A percentile compares a stretch with the other conserved stretches of the same genome.
These are phyloP conservation scores for Penicillium sp. DNA, from an alignment of 2,329 filamentous ascomycete species.

Conservation along the genomic window DNA sequence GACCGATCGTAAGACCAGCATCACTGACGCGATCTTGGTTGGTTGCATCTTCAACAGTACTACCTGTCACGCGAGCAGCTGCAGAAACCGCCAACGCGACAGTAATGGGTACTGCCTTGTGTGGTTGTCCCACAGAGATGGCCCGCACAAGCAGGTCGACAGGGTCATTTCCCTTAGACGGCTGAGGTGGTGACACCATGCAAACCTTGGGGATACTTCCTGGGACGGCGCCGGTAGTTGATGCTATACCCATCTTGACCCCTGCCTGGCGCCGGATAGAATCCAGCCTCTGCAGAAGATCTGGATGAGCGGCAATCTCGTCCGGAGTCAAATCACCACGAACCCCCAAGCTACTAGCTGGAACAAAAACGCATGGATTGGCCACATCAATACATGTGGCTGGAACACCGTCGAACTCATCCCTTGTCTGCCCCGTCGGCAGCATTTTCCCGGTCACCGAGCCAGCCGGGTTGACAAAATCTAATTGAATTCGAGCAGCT, in stretches of 20 bases:
- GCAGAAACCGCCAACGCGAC: constrained; percentile 46
- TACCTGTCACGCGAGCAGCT: constrained; percentile 41
- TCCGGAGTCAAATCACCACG: constrained; percentile 42
- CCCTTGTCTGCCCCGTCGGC: constrained; percentile 50
- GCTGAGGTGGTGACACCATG: constrained; percentile 41
- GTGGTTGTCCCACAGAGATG: constrained; percentile 49
- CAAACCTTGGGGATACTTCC: constrained; percentile 56
- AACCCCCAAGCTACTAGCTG: constrained; percentile 37
- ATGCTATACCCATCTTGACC: constrained; percentile 53
- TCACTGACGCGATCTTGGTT: constrained; percentile 19
- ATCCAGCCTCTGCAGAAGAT: constrained; percentile 44
- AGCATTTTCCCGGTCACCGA: constrained; percentile 55
- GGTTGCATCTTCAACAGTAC: constrained; percentile 30
- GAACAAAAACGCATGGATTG: constrained; percentile 57
- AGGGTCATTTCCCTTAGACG: constrained; percentile 23
- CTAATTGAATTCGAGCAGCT: constrained; percentile 50
- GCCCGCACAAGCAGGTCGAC: constrained; percentile 39
- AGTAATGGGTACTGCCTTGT: constrained; percentile 50
- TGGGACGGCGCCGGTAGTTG: constrained; percentile 38
- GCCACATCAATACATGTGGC: constrained; percentile 56
- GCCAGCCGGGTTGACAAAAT: constrained; percentile 55
- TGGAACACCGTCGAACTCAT: constrained; percentile 43
- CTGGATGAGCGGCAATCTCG: constrained; percentile 42
- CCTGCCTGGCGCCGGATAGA: constrained; percentile 51
- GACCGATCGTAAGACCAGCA: constrained; percentile 36